Conservation (phyloP, 2,329 filamentous ascomycete species). For the Pseudogymnoascus sp. region DNA sequence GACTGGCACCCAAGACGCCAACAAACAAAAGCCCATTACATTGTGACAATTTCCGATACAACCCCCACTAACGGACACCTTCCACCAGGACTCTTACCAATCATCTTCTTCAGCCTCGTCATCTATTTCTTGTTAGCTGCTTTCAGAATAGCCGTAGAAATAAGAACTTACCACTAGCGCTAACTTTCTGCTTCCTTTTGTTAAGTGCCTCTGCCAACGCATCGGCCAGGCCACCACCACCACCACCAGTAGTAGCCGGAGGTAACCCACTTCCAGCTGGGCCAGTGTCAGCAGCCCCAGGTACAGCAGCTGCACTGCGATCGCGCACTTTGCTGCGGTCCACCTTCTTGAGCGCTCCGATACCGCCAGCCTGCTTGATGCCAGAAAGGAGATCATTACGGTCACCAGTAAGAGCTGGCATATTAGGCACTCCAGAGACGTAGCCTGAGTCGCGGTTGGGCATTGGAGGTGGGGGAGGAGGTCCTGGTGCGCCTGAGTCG, state of each 20-base stretch:
- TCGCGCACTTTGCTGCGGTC: slow-evolving; percentile 61
- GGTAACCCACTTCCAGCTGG: slow-evolving; percentile 43
- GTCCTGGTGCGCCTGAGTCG: slow-evolving; percentile 35
- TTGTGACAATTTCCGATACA: background rate
- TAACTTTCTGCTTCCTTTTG: slow-evolving; percentile 87
- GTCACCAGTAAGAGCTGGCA: slow-evolving; percentile 35
- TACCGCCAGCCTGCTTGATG: slow-evolving; percentile 62
- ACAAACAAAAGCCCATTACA: background rate
- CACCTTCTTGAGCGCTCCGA: slow-evolving; percentile 66
- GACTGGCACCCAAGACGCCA: background rate
- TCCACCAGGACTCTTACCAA: slow-evolving; percentile 39
- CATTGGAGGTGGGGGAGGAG: slow-evolving; percentile 43
- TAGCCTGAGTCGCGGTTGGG: slow-evolving; percentile 52
- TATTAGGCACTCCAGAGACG: slow-evolving; percentile 42
- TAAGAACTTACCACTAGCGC: slow-evolving; percentile 73
- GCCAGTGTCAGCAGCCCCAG: slow-evolving; percentile 40
- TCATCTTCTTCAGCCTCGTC: slow-evolving; percentile 72
- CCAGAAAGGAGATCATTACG: slow-evolving; percentile 58
- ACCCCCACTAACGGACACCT: background rate
- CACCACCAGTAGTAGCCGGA: slow-evolving; percentile 44
- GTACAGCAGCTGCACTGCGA: slow-evolving; percentile 56
- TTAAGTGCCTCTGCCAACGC: slow-evolving; percentile 70
- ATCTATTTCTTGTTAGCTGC: slow-evolving; percentile 41
- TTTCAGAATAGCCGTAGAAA: slow-evolving; percentile 11
- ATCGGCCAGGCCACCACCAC: slow-evolving; percentile 64